Conservation (phyloP, 208 protist species). For the Acanthamoeba sp. region DNA sequence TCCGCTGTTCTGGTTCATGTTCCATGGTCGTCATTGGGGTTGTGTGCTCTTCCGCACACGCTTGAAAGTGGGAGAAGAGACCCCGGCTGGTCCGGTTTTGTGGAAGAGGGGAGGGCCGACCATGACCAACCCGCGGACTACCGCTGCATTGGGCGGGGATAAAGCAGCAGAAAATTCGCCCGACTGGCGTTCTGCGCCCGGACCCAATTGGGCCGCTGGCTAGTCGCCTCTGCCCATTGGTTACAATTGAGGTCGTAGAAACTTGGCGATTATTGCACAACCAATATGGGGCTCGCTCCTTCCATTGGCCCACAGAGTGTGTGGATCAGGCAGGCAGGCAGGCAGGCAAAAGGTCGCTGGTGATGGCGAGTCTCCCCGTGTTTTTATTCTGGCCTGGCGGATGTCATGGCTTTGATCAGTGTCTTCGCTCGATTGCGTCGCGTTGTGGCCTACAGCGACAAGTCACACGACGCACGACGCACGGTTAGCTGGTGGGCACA, state of each 20-base stretch:
- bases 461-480: no score
- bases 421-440: constrained; percentile 42
- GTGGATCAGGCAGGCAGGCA: no score
- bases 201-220: no score
- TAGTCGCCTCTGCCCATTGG: no score
- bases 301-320: neutral
- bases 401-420: neutral
- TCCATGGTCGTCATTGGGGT: neutral
- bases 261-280: neutral
- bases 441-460: constrained; percentile 18
- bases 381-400: constrained; percentile 28
- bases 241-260: neutral
- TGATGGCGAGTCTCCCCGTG: neutral
- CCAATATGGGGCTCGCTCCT: neutral
- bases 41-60: no score
- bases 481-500: neutral
- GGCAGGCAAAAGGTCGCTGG: neutral
- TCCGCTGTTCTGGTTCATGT: neutral
- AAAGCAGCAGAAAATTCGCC: constrained; percentile 12
- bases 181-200: neutral
- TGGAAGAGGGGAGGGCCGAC: neutral
- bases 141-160: neutral
- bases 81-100: neutral
- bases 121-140: neutral
- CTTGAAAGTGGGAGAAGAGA: neutral